Base-by-base conservation (phyloP, 163 green algal species). In the Scenedesmus sp. region DNA sequence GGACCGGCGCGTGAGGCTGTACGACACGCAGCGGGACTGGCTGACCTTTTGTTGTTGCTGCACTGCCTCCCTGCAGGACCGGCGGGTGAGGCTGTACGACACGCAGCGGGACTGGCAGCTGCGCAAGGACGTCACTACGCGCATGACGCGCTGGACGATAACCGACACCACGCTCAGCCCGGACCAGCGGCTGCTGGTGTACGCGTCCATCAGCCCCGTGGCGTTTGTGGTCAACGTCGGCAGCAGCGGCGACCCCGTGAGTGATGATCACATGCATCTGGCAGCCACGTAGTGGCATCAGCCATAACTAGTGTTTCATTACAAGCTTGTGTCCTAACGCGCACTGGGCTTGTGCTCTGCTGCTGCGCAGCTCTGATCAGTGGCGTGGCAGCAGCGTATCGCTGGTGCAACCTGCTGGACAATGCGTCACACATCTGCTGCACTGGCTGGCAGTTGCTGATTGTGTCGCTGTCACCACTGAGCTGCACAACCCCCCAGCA, bases 131-230 rank as follows among this genome's bases (percentile, higher is more conserved):
- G 94, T 99, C 46, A 93, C 96, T 49, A 95, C 95, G 0, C 93
- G 97, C 49, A 96, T 96, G 88, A 94, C 97, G 84, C 94, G 96
- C 83, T 96, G 94, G 86, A 96, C 89, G 59, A 90, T 93, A 61
- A 94, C 95, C 20, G 97, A 99, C 92, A 98, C 97, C 13, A 92
- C 79, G 49, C 87, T 98, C 20, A 96, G 91, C 30, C 93, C 91
- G 22, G 96, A 98, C 91, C 89, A 96, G 81, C 92, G 94, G 65
- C 96, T 96, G 73, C 93, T 99, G 49, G 91, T 99, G 37, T 99
- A 99, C 85, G 92, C 94, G 81, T 95, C 91, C 93, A 99, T 99
- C 93, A 95, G 90, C 42, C 95, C 96, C 13, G 90, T 95, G 30
- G 95, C 99, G 68, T 96, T 98, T 93, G 81, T 99, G 92, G 97